Evolutionary conservation across 2,329 filamentous ascomycete species (phyloP), one percentile per base, ranked within the genome.

Genomic region (Cercospora sp.): DNA sequence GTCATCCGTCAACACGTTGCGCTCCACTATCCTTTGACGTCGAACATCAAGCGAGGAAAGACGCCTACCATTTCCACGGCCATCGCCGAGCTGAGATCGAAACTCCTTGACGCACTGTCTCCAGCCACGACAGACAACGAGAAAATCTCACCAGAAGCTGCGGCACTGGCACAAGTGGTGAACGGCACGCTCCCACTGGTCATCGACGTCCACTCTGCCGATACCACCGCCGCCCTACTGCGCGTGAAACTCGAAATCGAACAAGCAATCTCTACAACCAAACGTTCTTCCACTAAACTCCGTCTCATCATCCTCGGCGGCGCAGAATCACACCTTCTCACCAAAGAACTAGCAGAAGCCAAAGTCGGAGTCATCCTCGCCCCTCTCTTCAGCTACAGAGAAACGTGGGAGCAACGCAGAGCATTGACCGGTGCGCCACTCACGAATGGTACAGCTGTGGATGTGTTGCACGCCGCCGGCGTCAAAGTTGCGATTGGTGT

Each of bases 371-470:
- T 91, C 21, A 84, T 91, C 28, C 83, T 91, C 1, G 82, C 85
- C 0, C 88, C 88, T 1, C 77, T 89, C 12, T 84, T 87, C 70
- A 84, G 86, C 0, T 87, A 86, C 73, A 82, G 84, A 2, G 77
- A 75, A 3, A 77, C 75, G 0, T 91, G 89, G 89, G 88, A 90
- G 69, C 81, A 89, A 77, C 85, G 87, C 0, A 85, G 88, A 1
- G 84, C 87, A 0, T 80, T 91, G 10, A 85, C 87, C 0, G 89
- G 89, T 1, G 88, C 89, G 5, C 89, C 89, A 1, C 81, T 91
- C 0, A 89, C 88, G 0, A 89, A 90, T 72, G 88, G 88, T 28
- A 90, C 89, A 0, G 84, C 84, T 0, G 80, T 89, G 4, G 87
- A 90, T 69, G 77, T 74, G 12, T 82, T 91, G 1, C 71, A 89